Percentiles rank a stretch among this genome's conserved stretches.
These are phyloP conservation scores for Saccharomyces hybrid DNA, from an alignment of 1,139 yeast species.

Conservation along the genomic window DNA sequence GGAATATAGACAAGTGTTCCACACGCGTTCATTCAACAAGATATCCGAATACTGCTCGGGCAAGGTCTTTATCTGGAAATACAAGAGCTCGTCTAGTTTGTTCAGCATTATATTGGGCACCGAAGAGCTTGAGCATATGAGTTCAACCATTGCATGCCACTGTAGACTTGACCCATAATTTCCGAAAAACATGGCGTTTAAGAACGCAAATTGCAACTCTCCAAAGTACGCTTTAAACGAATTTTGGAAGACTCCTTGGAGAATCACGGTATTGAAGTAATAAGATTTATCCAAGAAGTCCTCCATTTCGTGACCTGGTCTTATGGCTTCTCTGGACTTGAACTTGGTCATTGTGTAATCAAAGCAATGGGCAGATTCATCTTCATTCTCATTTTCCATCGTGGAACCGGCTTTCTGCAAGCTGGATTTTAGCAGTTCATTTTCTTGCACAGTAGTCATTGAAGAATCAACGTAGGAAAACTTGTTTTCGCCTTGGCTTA, in stretches of 20 bases:
- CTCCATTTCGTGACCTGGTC: constrained; percentile 32
- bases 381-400: constrained; percentile 21
- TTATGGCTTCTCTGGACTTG: constrained; percentile 32
- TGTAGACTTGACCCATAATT: constrained; percentile 41
- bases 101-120: constrained; percentile 15
- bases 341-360: constrained; percentile 34
- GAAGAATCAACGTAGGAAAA: constrained; percentile 30
- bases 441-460: constrained; percentile 37
- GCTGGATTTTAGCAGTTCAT: constrained; percentile 29
- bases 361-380: constrained; percentile 24
- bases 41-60: constrained; percentile 37
- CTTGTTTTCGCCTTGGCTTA: neutral
- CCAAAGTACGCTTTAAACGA: constrained; percentile 29
- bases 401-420: constrained; percentile 19
- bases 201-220: constrained; percentile 37
- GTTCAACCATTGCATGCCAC: constrained; percentile 37
- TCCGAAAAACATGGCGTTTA: constrained; percentile 35
- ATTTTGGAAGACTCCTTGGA: constrained; percentile 17
- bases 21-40: constrained; percentile 23
- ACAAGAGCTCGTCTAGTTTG: constrained; percentile 27
- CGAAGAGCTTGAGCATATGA: constrained; percentile 30
- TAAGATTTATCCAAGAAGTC: constrained; percentile 40
- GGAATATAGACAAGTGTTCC: constrained; percentile 11
- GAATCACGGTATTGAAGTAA: constrained; percentile 33
- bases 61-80: constrained; percentile 30